Percentiles rank a stretch among this genome's conserved stretches.
Conservation (phyloP, 2,329 filamentous ascomycete genomes). For the Colletotrichum destructivum region DNA sequence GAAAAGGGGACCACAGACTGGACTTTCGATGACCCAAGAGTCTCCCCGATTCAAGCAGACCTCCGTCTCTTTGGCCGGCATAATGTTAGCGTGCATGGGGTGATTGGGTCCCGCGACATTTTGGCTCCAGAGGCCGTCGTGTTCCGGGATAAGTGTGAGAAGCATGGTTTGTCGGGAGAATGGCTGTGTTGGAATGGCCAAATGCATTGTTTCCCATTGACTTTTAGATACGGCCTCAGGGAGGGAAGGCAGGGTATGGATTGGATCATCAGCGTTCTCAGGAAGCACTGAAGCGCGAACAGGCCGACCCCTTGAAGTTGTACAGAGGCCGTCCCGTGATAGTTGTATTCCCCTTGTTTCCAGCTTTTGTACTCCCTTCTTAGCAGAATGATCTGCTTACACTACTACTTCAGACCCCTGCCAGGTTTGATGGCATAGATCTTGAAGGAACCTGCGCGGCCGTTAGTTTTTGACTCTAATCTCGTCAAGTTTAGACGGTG, state of each 20-base stretch:
- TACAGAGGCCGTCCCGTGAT: too few species aligned
- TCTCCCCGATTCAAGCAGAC: constrained; percentile 65
- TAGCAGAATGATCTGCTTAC: not conserved
- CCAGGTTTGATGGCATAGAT: constrained; percentile 64
- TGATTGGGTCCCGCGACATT: constrained; percentile 68
- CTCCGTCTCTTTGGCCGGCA: constrained; percentile 49
- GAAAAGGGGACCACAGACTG: constrained; percentile 32
- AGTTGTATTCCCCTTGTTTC: not conserved
- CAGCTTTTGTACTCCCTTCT: too few species aligned
- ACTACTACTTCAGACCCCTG: not conserved
- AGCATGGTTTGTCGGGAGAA: constrained; percentile 61
- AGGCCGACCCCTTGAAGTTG: too few species aligned
- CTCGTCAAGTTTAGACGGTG: not conserved
- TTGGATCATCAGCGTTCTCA: constrained; percentile 57
- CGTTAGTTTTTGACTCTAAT: constrained; percentile 1
- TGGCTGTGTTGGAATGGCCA: constrained; percentile 73
- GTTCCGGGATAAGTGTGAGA: constrained; percentile 62
- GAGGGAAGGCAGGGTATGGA: constrained; percentile 62
- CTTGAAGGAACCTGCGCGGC: constrained; percentile 60
- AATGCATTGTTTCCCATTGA: constrained; percentile 73
- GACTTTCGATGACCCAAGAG: constrained; percentile 55
- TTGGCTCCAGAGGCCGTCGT: constrained; percentile 65
- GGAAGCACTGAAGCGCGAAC: not conserved
- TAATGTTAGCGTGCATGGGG: constrained; percentile 64
- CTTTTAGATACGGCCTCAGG: constrained; percentile 61